phyloP scores from a whole-genome alignment of 192 early-diverging fungal species.

The Mortierella claussenii region DNA sequence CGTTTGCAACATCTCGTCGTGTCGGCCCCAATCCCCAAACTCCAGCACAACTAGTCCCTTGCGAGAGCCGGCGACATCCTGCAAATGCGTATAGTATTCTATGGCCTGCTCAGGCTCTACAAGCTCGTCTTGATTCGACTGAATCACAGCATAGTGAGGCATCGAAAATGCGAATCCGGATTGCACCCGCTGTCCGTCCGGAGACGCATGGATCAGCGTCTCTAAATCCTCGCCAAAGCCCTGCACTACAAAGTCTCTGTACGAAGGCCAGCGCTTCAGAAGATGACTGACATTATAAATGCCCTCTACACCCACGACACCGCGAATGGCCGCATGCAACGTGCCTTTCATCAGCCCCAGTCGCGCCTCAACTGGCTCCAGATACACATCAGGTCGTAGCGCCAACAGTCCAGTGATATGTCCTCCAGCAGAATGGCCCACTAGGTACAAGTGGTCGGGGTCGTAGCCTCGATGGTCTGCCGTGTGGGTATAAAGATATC shows the following conservation, averaged over 20 bases:
- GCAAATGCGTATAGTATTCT: slow-evolving; percentile 53
- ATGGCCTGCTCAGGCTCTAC: slow-evolving; percentile 68
- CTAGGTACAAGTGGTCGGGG: slow-evolving; percentile 59
- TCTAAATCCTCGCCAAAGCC: slow-evolving; percentile 70
- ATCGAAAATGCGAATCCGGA: neutral
- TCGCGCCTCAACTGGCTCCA: slow-evolving; percentile 19
- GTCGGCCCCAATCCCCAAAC: slow-evolving; percentile 49
- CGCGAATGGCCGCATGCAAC: slow-evolving; percentile 53
- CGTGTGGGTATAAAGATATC: slow-evolving; percentile 53
- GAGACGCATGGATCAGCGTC: slow-evolving; percentile 58
- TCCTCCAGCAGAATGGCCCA: slow-evolving; percentile 86
- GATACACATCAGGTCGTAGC: slow-evolving; percentile 57
- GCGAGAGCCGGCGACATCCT: slow-evolving; percentile 14
- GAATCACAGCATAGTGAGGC: slow-evolving; percentile 70
- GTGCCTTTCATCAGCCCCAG: slow-evolving; percentile 17
- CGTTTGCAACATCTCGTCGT: slow-evolving; percentile 51
- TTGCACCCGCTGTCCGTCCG: slow-evolving; percentile 37
- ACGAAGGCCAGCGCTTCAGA: slow-evolving; percentile 69
- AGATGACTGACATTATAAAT: slow-evolving; percentile 85
- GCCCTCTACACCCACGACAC: slow-evolving; percentile 82
- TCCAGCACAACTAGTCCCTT: slow-evolving; percentile 16
- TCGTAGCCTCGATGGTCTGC: slow-evolving; percentile 34
- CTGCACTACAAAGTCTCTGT: slow-evolving; percentile 76
- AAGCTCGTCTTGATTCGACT: slow-evolving; percentile 76
- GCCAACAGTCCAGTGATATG: slow-evolving; percentile 73